phyloP scores from a whole-genome alignment of 768 basidiomycete species.

The Russula foetens region DNA sequence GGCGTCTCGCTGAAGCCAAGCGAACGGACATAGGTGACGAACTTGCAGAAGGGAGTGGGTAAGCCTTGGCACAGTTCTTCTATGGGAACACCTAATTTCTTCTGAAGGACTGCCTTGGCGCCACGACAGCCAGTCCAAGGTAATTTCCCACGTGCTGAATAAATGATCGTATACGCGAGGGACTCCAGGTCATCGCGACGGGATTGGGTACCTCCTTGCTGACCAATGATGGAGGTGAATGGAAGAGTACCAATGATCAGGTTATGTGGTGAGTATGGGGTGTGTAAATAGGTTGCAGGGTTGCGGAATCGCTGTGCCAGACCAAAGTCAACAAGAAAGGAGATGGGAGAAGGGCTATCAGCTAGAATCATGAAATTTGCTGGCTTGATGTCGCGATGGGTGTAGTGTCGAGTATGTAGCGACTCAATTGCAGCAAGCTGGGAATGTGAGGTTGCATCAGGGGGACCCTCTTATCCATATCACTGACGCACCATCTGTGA shows the following conservation, averaged over 20 bases:
- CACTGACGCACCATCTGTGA: not conserved
- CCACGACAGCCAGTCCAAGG: not conserved
- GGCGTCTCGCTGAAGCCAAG: not conserved
- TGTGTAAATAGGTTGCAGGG: not conserved
- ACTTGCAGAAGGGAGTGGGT: not conserved
- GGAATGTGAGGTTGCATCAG: too few relatives aligned
- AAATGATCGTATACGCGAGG: not conserved
- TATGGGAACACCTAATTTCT: not conserved
- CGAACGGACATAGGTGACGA: not conserved
- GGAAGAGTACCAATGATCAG: not conserved
- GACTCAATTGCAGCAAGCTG: not conserved
- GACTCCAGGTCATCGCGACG: not conserved
- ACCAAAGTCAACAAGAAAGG: not conserved
- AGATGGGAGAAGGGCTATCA: not conserved
- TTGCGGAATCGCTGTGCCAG: not conserved
- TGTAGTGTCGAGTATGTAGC: not conserved
- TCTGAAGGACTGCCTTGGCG: not conserved
- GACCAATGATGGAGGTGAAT: not conserved
- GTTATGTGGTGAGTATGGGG: not conserved
- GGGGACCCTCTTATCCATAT: not conserved
- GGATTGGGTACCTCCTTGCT: not conserved
- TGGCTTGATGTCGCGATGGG: not conserved
- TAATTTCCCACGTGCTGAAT: not conserved
- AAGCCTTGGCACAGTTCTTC: not conserved
- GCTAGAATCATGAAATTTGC: not conserved